Evolutionary conservation across 2,329 filamentous ascomycete genomes (phyloP).

Genomic region (Chalaropsis thielavioides): DNA sequence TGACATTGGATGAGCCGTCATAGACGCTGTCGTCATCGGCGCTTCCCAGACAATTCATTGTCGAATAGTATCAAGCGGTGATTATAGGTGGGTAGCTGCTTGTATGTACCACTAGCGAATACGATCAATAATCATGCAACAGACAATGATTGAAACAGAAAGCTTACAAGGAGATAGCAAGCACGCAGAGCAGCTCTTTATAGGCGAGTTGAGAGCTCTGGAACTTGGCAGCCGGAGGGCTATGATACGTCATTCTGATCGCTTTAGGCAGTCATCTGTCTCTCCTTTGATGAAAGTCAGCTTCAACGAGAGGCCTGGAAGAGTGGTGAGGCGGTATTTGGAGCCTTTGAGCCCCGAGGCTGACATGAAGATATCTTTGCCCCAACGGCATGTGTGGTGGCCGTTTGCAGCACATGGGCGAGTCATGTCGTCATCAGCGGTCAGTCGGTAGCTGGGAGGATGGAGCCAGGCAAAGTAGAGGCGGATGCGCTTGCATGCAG

Average conservation of each 20-base stretch:
- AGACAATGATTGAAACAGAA: background rate
- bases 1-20: background rate
- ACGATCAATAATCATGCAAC: background rate
- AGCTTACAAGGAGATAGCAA: background rate
- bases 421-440: background rate
- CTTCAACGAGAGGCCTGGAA: background rate
- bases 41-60: slow-evolving; percentile 3
- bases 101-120: background rate
- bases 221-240: background rate
- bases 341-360: background rate
- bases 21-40: slow-evolving; percentile 6
- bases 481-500: background rate
- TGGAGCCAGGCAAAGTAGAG: background rate
- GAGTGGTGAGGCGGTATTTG: background rate
- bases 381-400: background rate
- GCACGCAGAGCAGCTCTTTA: background rate
- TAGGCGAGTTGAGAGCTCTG: background rate
- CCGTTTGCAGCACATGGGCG: background rate
- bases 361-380: slow-evolving; percentile 2
- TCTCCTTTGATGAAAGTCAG: background rate
- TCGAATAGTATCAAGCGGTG: background rate
- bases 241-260: background rate
- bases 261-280: background rate
- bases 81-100: background rate
- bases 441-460: background rate